These are phyloP conservation scores for Colletotrichum horii DNA, from an alignment of 2,329 filamentous ascomycete species.

Conservation along the genomic window DNA sequence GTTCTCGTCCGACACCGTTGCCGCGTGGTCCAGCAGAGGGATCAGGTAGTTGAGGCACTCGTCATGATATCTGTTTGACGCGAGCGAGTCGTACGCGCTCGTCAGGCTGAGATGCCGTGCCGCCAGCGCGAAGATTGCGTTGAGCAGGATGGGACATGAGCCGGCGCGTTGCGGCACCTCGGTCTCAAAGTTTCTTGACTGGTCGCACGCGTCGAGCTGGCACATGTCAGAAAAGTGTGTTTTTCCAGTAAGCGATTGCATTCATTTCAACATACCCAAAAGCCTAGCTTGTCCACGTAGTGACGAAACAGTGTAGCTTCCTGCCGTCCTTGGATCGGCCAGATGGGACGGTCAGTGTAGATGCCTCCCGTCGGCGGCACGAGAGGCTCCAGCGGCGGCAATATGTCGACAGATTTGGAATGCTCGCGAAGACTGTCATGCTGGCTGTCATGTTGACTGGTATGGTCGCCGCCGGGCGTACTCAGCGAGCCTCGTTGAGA, in stretches of 20 bases:
- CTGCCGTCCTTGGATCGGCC: constrained; percentile 34
- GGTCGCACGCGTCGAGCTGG: constrained; percentile 49
- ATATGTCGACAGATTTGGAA: neutral
- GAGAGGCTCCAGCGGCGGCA: constrained; percentile 7
- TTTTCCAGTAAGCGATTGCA: neutral
- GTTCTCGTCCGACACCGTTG: constrained; percentile 51
- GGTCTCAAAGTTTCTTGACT: constrained; percentile 52
- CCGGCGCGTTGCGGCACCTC: constrained; percentile 58
- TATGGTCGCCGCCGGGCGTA: neutral
- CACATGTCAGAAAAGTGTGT: neutral
- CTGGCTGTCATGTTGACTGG: neutral
- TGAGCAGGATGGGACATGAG: constrained; percentile 55
- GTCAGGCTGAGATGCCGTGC: constrained; percentile 59
- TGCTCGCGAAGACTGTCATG: neutral
- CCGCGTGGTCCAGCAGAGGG: constrained; percentile 47
- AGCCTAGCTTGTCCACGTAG: constrained; percentile 38
- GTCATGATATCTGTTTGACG: constrained; percentile 58
- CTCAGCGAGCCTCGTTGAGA: neutral
- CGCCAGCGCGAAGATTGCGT: constrained; percentile 62
- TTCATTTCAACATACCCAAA: constrained; percentile 33
- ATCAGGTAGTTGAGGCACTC: constrained; percentile 57
- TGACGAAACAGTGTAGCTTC: constrained; percentile 39
- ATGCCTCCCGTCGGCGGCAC: constrained; percentile 23
- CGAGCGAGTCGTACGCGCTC: constrained; percentile 50
- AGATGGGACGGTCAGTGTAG: constrained; percentile 21